Percentiles rank a stretch among this genome's conserved stretches.
These are phyloP conservation scores for Lactarius hengduanensis DNA, from an alignment of 768 basidiomycete genomes.

Conservation along the genomic window DNA sequence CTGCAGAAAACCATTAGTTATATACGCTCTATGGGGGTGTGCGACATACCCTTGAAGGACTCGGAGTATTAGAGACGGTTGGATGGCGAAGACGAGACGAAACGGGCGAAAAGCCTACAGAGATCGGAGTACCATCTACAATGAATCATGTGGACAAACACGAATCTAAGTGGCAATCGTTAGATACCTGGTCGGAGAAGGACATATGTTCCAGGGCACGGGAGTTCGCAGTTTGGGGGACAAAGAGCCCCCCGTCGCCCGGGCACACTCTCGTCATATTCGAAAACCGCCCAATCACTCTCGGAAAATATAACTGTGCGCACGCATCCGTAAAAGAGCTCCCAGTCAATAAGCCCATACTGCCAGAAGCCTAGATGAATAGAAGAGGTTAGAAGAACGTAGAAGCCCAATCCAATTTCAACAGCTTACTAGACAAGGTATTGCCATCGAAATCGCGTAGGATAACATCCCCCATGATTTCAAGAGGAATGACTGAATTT, in stretches of 20 bases:
- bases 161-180: background rate
- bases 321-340: background rate
- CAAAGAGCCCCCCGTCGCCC: background rate
- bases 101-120: background rate
- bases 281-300: background rate
- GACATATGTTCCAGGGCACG: background rate
- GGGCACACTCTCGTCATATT: background rate
- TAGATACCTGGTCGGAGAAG: background rate
- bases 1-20: background rate
- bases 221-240: background rate
- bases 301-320: background rate
- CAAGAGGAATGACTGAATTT: too few relatives aligned
- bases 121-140: background rate
- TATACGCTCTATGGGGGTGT: background rate
- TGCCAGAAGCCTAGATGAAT: background rate
- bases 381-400: background rate
- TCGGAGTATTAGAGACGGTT: background rate
- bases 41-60: background rate
- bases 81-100: background rate
- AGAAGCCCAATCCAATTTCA: background rate
- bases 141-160: background rate
- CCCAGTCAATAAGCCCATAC: background rate
- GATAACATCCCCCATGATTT: background rate
- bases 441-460: background rate
- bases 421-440: background rate